Evolutionary conservation across 2,329 filamentous ascomycete genomes (phyloP), one percentile per base, ranked within the genome.

Genomic region (Aureobasidium leucospermi): DNA sequence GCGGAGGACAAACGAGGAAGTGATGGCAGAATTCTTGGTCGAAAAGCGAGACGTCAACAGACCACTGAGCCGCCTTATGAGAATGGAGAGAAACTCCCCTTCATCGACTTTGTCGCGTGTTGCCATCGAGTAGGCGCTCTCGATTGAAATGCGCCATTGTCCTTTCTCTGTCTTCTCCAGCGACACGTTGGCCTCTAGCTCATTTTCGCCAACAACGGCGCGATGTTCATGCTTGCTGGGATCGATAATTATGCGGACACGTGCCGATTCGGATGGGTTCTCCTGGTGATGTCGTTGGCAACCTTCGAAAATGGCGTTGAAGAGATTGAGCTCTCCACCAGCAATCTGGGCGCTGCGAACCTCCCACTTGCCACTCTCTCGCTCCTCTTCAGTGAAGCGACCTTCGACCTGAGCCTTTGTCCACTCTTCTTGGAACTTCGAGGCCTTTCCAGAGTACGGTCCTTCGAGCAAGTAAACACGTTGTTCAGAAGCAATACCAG

Each of bases 381-480:
- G 84, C 75, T 96, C 90, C n/a, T 78, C 72, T 70, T 96, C 91
- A 0, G 88, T 77, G 67, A 95, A 96, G 10, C 92, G 84, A 6
- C 86, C 88, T 73, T 96, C 93, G 13, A 96, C 85, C 64, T 87
- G 85, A 8, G 92, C 91, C 74, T 93, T 95, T 49, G 86, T 84
- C 11, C 96, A 80, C 64, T 97, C 94, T 73, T 97, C 93, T 31
- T 85, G 85, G 73, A 90, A 86, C 62, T 87, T 89, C 16, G 79
- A 77, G 1, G 88, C 89, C 70, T 86, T 92, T 29, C 85, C 86
- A 69, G 96, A 89, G 66, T 93, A 93, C 7, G 82, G 75, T 56
- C 90, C 89, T 53, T 86, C 83, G 1, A 96, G 79, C 42, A 87
- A 73, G 68, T 96, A 88, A 64, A 76, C 57, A 9, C 60, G 38